Evolutionary conservation across 106 monocot genomes (phyloP).

Genomic region (Allium sativum): DNA sequence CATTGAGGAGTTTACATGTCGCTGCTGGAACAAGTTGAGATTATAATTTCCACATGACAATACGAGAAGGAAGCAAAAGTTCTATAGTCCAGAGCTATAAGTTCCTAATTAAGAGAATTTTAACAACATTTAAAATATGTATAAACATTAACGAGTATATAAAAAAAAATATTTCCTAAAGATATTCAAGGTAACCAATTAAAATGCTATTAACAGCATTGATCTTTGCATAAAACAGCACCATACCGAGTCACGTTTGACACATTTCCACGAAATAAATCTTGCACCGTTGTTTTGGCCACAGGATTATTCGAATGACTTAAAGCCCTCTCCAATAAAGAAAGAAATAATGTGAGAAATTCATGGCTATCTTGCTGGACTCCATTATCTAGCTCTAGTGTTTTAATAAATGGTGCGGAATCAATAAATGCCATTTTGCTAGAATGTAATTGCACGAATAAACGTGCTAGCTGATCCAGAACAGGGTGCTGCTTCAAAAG

Average conservation of each 20-base stretch:
- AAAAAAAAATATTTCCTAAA: too few relatives aligned
- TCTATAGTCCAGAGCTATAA: too few relatives aligned
- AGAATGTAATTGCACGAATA: slow-evolving; percentile 88
- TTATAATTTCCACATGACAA: too few relatives aligned
- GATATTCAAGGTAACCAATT: background rate
- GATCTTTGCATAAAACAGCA: background rate
- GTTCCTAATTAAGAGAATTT: too few relatives aligned
- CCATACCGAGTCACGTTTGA: slow-evolving; percentile 88
- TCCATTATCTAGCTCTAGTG: slow-evolving; percentile 92
- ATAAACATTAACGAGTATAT: too few relatives aligned
- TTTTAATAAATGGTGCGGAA: slow-evolving; percentile 90
- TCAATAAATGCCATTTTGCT: slow-evolving; percentile 86
- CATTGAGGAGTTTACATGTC: too few relatives aligned
- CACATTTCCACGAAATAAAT: slow-evolving; percentile 84
- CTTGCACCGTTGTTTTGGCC: slow-evolving; percentile 70
- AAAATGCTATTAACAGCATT: background rate
- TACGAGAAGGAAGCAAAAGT: too few relatives aligned
- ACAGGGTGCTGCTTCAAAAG: slow-evolving; percentile 68
- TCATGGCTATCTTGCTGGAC: slow-evolving; percentile 98
- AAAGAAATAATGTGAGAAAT: slow-evolving; percentile 94
- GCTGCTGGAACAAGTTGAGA: too few relatives aligned
- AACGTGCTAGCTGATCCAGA: slow-evolving; percentile 67
- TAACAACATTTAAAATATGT: too few relatives aligned
- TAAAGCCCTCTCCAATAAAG: slow-evolving; percentile 74
- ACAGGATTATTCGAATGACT: slow-evolving; percentile 51